Percentiles rank a stretch among this genome's conserved stretches.
phyloP scores from a whole-genome alignment of 78 protist species.

The Anaeramoeba flamelloides region DNA sequence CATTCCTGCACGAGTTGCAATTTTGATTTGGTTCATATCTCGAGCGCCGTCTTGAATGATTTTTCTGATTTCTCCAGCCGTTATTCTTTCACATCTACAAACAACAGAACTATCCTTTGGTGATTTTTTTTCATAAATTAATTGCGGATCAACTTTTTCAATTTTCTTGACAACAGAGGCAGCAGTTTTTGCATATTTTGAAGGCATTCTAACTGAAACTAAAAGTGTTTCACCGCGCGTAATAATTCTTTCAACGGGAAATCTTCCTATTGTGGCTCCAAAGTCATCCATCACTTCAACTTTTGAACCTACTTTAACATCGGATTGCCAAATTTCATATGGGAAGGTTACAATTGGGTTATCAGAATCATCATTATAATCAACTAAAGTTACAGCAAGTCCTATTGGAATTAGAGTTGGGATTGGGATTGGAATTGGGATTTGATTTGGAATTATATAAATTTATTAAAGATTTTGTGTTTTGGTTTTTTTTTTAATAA shows the following conservation, averaged over 20 bases:
- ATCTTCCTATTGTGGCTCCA: not conserved
- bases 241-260: not conserved
- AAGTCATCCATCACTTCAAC: not conserved
- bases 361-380: not conserved
- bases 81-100: not conserved
- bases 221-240: not conserved
- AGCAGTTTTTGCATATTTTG: not conserved
- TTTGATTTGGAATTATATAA: no score
- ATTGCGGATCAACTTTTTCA: not conserved
- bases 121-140: not conserved
- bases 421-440: no score
- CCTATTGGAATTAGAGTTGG: no score
- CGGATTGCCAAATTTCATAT: not conserved
- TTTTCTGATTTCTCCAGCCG: not conserved
- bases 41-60: not conserved
- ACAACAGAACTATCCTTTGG: not conserved
- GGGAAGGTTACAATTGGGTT: not conserved
- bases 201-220: not conserved
- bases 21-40: slow-evolving; percentile 4
- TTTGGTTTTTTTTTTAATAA: no score
- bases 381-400: not conserved
- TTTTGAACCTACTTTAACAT: not conserved
- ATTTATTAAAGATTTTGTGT: no score
- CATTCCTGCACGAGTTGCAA: not conserved
- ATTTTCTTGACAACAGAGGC: not conserved